phyloP scores from a whole-genome alignment of 2,329 filamentous ascomycete genomes.

The Neonectria sp. region DNA sequence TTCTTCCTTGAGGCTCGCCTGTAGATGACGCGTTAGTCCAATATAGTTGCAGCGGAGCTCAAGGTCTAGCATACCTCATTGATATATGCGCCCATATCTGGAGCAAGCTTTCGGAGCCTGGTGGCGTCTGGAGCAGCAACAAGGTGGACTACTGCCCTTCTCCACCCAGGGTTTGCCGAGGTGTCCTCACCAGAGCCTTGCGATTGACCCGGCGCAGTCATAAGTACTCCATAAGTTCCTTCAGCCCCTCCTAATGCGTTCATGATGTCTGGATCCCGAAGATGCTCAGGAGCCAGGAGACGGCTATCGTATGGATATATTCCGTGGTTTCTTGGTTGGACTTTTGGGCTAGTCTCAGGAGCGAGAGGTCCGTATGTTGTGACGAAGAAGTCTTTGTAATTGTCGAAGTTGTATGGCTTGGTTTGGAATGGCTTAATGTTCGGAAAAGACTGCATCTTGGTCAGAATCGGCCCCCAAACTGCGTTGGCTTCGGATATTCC shows the following conservation, averaged over 20 bases:
- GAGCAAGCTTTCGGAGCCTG: neutral
- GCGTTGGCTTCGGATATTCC: neutral
- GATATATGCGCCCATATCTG: neutral
- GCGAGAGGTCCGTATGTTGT: neutral
- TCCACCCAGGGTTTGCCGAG: neutral
- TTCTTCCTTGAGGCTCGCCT: neutral
- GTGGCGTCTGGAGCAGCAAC: neutral
- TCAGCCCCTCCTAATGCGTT: neutral
- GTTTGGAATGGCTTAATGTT: neutral
- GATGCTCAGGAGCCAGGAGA: neutral
- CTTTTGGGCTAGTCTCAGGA: neutral
- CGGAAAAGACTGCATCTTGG: neutral
- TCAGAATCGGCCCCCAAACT: neutral
- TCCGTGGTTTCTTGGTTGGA: neutral
- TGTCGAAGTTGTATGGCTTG: neutral
- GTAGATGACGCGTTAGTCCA: neutral
- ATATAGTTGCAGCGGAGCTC: neutral
- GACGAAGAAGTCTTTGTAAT: slow-evolving; percentile 3
- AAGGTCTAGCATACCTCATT: neutral
- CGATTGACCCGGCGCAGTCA: neutral
- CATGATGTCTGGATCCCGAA: neutral
- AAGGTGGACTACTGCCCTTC: neutral
- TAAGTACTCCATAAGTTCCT: neutral
- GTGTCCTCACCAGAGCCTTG: neutral
- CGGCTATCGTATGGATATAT: neutral